Conservation (phyloP, 2,329 filamentous ascomycete species). For the Diaporthe sp. region DNA sequence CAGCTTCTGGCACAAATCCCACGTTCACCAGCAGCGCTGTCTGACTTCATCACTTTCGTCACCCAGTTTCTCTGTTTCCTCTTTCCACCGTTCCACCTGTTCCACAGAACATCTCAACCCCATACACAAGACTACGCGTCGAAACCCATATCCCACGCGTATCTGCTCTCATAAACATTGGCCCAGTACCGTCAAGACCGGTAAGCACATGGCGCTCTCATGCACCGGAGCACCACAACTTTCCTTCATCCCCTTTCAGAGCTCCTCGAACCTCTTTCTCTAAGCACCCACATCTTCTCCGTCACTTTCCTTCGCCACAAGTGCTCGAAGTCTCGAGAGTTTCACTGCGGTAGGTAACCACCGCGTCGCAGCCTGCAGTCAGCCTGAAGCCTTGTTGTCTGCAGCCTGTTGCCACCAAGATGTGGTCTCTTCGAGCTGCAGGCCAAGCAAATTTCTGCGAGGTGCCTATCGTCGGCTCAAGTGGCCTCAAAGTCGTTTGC, state of each 20-base stretch:
- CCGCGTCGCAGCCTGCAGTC: background rate
- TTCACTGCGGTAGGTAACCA: background rate
- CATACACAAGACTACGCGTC: background rate
- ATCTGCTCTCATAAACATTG: background rate
- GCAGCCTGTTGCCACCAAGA: background rate
- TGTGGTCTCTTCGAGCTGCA: background rate
- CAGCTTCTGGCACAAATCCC: background rate
- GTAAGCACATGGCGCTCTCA: background rate
- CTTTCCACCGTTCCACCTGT: background rate
- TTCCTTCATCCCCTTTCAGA: background rate
- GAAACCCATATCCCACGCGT: background rate
- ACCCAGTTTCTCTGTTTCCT: background rate
- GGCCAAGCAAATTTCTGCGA: background rate
- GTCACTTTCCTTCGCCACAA: background rate
- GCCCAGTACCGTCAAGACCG: background rate
- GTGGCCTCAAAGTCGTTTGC: too few species aligned
- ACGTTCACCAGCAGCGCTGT: background rate
- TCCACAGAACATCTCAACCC: background rate
- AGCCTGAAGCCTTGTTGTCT: background rate
- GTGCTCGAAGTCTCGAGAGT: background rate
- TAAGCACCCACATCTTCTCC: too few species aligned
- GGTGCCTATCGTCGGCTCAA: background rate
- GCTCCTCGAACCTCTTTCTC: background rate
- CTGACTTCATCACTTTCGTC: background rate
- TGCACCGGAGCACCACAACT: background rate